phyloP scores from a whole-genome alignment of 345 rosid genomes.

The Salix purpurea region DNA sequence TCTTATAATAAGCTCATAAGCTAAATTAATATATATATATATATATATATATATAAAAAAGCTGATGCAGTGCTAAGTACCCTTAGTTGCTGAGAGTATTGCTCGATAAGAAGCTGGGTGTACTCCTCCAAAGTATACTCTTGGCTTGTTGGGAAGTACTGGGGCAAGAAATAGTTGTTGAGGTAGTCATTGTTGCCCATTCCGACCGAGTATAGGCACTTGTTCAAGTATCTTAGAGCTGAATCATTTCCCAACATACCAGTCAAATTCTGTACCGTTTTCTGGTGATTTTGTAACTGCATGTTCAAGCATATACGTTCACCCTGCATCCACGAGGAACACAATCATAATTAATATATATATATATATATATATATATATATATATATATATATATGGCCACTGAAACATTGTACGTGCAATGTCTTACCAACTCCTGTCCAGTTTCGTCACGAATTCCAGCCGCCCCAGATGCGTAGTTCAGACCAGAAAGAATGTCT shows the following conservation, averaged over 20 bases:
- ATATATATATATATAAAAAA: too few species aligned
- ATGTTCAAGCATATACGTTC: constrained; percentile 34
- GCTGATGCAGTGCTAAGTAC: not conserved
- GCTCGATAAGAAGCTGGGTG: constrained; percentile 13
- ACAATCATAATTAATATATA: too few species aligned
- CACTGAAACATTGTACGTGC: not conserved
- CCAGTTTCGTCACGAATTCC: constrained; percentile 48
- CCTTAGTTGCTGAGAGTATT: constrained; percentile 25
- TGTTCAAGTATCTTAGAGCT: constrained; percentile 12
- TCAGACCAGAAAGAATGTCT: constrained; percentile 31
- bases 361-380: not conserved
- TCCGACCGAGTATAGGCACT: constrained; percentile 30
- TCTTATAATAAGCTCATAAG: too few species aligned
- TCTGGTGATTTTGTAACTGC: constrained; percentile 34
- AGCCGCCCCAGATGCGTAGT: constrained; percentile 48
- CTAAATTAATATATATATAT: too few species aligned
- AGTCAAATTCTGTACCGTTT: not conserved
- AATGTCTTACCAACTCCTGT: constrained; percentile 13
- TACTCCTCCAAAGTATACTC: constrained; percentile 17
- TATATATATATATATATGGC: not conserved
- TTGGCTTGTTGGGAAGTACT: constrained; percentile 13
- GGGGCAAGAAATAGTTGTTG: constrained; percentile 33
- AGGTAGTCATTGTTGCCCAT: constrained; percentile 40
- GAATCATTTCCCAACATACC: not conserved
- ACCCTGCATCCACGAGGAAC: constrained; percentile 35